Percentiles rank a stretch among this genome's conserved stretches.
phyloP scores from a whole-genome alignment of 2,329 filamentous ascomycete species.

The Sclerotinia nivalis region DNA sequence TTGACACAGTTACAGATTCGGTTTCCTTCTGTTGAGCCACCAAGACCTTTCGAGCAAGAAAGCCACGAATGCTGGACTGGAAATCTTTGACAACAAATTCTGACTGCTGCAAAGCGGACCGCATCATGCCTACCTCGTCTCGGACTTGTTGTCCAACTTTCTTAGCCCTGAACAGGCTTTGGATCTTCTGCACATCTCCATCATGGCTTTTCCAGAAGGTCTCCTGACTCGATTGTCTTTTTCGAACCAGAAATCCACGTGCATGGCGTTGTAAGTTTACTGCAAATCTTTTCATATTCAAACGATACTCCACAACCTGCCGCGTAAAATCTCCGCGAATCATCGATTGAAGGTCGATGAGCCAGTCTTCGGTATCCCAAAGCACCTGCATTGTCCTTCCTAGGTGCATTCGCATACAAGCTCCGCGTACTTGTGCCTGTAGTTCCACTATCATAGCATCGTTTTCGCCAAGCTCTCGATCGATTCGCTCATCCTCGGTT shows the following conservation, averaged over 20 bases:
- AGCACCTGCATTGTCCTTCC: slow-evolving; percentile 83
- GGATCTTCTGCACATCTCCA: slow-evolving; percentile 72
- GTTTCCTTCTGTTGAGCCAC: slow-evolving; percentile 58
- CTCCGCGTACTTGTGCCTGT: slow-evolving; percentile 83
- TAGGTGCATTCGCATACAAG: slow-evolving; percentile 72
- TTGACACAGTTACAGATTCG: slow-evolving; percentile 47
- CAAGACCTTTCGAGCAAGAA: slow-evolving; percentile 61
- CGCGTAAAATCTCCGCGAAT: slow-evolving; percentile 86
- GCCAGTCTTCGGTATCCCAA: slow-evolving; percentile 78
- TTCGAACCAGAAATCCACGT: slow-evolving; percentile 74
- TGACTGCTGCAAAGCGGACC: slow-evolving; percentile 61
- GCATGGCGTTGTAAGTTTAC: slow-evolving; percentile 75
- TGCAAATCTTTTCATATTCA: slow-evolving; percentile 81
- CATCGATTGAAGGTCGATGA: slow-evolving; percentile 81
- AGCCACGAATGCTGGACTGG: slow-evolving; percentile 67
- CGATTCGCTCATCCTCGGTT: slow-evolving; percentile 84
- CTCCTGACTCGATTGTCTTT: slow-evolving; percentile 61
- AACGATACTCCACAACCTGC: slow-evolving; percentile 77
- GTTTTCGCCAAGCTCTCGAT: slow-evolving; percentile 77
- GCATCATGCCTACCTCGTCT: slow-evolving; percentile 56
- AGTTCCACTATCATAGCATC: slow-evolving; percentile 73
- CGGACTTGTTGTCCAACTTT: slow-evolving; percentile 51
- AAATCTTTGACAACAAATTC: slow-evolving; percentile 65
- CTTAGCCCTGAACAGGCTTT: slow-evolving; percentile 75
- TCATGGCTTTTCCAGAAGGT: slow-evolving; percentile 70